These are phyloP conservation scores for Colletotrichum shisoi DNA, from an alignment of 2,329 filamentous ascomycete species.

Conservation along the genomic window DNA sequence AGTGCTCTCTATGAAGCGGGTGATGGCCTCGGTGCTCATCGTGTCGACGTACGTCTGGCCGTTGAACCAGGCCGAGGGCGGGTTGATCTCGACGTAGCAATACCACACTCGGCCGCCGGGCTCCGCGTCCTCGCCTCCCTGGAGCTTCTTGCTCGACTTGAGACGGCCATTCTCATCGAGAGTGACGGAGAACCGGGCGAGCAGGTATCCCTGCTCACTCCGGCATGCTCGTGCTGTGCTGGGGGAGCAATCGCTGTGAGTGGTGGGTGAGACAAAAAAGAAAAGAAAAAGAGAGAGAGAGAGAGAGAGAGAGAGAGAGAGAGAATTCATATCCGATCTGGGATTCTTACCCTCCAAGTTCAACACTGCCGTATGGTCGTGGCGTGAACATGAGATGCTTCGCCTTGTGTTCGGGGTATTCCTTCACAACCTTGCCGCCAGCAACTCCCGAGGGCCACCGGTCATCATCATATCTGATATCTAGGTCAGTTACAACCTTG, in stretches of 20 bases:
- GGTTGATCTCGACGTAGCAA: slow-evolving; percentile 47
- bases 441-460: slow-evolving; percentile 46
- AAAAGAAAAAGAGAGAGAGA: no score
- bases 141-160: slow-evolving; percentile 40
- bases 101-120: slow-evolving; percentile 44
- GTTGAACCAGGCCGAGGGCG: slow-evolving; percentile 46
- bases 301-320: no score
- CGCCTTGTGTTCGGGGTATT: slow-evolving; percentile 43
- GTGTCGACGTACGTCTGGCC: slow-evolving; percentile 47
- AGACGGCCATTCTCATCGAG: slow-evolving; percentile 43
- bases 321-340: no score
- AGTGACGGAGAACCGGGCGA: slow-evolving; percentile 43
- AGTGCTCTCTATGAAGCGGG: slow-evolving; percentile 45
- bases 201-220: slow-evolving; percentile 43
- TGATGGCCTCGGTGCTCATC: slow-evolving; percentile 44
- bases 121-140: slow-evolving; percentile 39
- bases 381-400: slow-evolving; percentile 46
- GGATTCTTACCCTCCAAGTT: slow-evolving; percentile 32
- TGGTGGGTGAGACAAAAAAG: background rate
- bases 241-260: slow-evolving; percentile 11
- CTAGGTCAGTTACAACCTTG: background rate
- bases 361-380: slow-evolving; percentile 35
- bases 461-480: slow-evolving; percentile 44
- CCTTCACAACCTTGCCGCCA: slow-evolving; percentile 44
- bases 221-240: slow-evolving; percentile 36